These are phyloP conservation scores for Penstemon davidsonii DNA, from an alignment of 257 asterid genomes.

Conservation along the genomic window DNA sequence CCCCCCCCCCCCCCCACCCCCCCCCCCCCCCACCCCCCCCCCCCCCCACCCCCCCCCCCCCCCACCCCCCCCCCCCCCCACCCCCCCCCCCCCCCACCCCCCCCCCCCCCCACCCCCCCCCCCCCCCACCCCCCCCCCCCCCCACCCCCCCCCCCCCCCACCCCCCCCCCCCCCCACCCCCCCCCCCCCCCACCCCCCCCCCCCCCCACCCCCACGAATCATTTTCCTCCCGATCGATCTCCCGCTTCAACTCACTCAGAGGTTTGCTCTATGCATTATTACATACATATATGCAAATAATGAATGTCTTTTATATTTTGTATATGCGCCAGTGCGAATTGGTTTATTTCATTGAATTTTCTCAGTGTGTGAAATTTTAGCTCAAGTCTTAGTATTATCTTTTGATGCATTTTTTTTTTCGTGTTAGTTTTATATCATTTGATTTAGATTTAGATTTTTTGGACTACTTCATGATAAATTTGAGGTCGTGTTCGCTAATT, in stretches of 20 bases:
- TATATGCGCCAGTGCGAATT: conserved; percentile 12
- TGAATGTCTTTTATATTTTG: neutral
- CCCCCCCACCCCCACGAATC: too few species aligned
- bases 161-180: too few species aligned
- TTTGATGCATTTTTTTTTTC: neutral
- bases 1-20: too few species aligned
- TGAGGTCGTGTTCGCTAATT: conserved; percentile 6
- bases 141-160: too few species aligned
- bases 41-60: too few species aligned
- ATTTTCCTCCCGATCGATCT: conserved; percentile 91
- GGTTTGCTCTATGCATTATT: conserved; percentile 39
- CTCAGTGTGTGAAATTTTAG: conserved; percentile 13
- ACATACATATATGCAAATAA: neutral
- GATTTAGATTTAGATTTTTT: conserved; percentile 3
- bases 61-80: too few species aligned
- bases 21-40: too few species aligned
- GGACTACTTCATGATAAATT: neutral
- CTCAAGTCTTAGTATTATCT: conserved; percentile 7
- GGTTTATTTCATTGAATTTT: neutral
- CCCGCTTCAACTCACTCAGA: conserved; percentile 77
- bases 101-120: too few species aligned
- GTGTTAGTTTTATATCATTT: neutral
- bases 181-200: too few species aligned
- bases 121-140: too few species aligned
- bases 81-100: too few species aligned